phyloP scores from a whole-genome alignment of 2,329 filamentous ascomycete species.

The Paecilomyces sp. region DNA sequence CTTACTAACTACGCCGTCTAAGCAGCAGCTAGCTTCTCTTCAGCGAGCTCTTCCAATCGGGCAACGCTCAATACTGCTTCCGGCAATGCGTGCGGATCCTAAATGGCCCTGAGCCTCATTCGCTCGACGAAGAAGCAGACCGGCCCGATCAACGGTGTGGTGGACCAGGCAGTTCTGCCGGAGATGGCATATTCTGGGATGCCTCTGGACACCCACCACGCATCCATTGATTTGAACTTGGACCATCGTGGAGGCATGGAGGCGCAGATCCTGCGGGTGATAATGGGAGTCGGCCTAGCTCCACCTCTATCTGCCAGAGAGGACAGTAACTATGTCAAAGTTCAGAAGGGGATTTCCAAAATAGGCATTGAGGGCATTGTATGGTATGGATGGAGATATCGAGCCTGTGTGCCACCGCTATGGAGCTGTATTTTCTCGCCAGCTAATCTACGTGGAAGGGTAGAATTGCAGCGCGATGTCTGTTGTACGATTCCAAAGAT shows the following conservation, averaged over 20 bases:
- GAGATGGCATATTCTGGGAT: not conserved
- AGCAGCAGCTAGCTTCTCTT: not conserved
- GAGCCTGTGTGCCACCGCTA: not conserved
- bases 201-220: not conserved
- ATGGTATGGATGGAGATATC: not conserved
- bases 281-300: not conserved
- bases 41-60: not conserved
- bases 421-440: not conserved
- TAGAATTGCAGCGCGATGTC: not conserved
- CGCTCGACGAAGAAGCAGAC: not conserved
- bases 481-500: not conserved
- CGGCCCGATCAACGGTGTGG: not conserved
- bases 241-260: not conserved
- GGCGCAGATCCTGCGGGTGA: not conserved
- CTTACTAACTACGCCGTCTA: not conserved
- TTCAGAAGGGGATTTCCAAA: not conserved
- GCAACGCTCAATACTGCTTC: not conserved
- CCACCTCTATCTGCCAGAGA: not conserved
- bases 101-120: not conserved
- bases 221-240: not conserved
- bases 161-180: not conserved
- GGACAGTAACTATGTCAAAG: not conserved
- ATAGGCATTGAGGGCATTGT: not conserved
- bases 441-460: not conserved
- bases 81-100: not conserved